Base-by-base conservation (phyloP, 2,329 filamentous ascomycete species). In the Monosporascus sp. region DNA sequence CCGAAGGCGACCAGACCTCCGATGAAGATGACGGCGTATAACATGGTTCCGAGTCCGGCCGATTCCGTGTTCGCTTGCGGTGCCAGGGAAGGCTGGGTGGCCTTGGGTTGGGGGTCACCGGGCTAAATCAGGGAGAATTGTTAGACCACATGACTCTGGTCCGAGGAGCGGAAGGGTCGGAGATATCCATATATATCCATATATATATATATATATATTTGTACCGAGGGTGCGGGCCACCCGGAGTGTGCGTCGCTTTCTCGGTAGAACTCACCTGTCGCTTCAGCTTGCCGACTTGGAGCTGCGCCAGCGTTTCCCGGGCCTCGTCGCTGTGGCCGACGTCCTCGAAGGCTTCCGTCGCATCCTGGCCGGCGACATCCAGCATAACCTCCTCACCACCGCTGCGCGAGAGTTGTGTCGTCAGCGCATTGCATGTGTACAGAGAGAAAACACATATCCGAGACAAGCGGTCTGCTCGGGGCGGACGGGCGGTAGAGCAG, bases 271-370 rank as follows among this genome's bases (percentile, higher is more conserved):
- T 67, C 81, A 95, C 90, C 79, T 82, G 71, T 72, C 90, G 84
- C 85, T 96, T 95, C 72, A 97, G 74, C 38, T 70, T 79, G 60
- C 90, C 92, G 62, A 94, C 81, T 50, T 85, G 74, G 60, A 96
- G 78, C 67, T 84, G 83, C 35, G 88, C 85, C 54, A 99, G 85
- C 63, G 96, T 93, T 79, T 97, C 93, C 63, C 94, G 88, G 63
- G 94, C 94, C 81, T 99, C 94, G 74, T 99, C 94, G 67, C 89
- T 95, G 87, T 99, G 94, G 70, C 94, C 94, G 68, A 99, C 94
- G 75, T 99, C 94, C 79, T 99, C 94, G 72, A 99, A 99, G 58
- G 94, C 93, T 78, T 97, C 94, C 65, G 93, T 96, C 67, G 89
- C 88, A 74, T 99, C 94, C 78, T 96, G 92, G 64, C 94, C 94